These are phyloP conservation scores for Colletotrichum sp. DNA, from an alignment of 2,329 filamentous ascomycete genomes.

Conservation along the genomic window DNA sequence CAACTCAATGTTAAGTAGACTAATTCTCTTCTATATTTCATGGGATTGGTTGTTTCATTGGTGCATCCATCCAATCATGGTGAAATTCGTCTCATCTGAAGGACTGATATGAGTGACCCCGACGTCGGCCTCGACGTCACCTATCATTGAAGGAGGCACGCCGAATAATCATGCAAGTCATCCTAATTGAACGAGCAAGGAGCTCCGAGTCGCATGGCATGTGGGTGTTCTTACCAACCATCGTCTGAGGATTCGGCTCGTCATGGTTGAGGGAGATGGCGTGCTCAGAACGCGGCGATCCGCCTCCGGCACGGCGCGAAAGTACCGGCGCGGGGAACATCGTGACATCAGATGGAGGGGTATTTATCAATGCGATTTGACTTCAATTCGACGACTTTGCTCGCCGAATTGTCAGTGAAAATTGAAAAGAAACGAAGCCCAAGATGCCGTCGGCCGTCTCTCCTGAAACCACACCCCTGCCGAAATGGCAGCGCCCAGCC, in stretches of 20 bases:
- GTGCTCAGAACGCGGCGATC: conserved; percentile 11
- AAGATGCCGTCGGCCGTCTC: conserved; percentile 16
- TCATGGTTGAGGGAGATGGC: conserved; percentile 15
- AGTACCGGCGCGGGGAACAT: neutral
- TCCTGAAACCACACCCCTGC: conserved; percentile 13
- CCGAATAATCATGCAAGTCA: neutral
- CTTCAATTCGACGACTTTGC: neutral
- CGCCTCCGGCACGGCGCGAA: neutral
- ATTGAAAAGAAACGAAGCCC: neutral
- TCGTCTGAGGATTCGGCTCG: neutral
- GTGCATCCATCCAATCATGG: neutral
- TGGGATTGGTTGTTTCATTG: neutral
- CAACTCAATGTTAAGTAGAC: rapidly evolving
- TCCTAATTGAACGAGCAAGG: rapidly evolving
- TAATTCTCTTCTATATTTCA: rapidly evolving
- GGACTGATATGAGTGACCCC: neutral
- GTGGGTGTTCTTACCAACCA: neutral
- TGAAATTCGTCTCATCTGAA: neutral
- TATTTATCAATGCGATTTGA: neutral
- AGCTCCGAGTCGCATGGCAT: neutral
- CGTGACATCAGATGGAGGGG: conserved; percentile 7
- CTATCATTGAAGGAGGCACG: rapidly evolving
- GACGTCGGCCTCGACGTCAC: neutral
- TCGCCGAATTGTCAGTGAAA: neutral
- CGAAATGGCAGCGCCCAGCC: conserved; percentile 30